Conservation (phyloP, 2,329 filamentous ascomycete genomes). For the Epichloe gansuensis region DNA sequence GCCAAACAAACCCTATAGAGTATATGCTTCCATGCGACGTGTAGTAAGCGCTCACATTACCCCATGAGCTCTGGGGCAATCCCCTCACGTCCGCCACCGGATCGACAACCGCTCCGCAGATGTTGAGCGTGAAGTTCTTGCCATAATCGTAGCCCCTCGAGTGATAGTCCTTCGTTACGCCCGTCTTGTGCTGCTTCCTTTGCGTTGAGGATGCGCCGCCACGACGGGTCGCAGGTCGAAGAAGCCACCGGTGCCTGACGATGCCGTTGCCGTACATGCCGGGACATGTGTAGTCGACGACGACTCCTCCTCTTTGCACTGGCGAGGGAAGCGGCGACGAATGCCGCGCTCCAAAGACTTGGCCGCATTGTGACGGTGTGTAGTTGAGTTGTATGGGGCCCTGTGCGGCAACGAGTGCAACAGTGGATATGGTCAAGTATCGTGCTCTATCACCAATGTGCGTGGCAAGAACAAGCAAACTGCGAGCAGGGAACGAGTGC, state of each 20-base stretch:
- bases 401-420: too few relatives aligned
- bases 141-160: slow-evolving; percentile 66
- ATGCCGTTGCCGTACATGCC: slow-evolving; percentile 44
- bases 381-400: background rate
- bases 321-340: slow-evolving; percentile 23
- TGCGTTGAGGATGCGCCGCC: slow-evolving; percentile 33
- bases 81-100: slow-evolving; percentile 50
- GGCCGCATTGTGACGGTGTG: slow-evolving; percentile 15
- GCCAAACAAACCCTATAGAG: slow-evolving; percentile 54
- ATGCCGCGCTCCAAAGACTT: slow-evolving; percentile 17
- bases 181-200: slow-evolving; percentile 32
- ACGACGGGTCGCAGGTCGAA: slow-evolving; percentile 46
- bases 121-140: slow-evolving; percentile 73
- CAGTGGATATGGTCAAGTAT: too few relatives aligned
- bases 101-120: slow-evolving; percentile 66
- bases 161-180: slow-evolving; percentile 40
- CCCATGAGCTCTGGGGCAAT: slow-evolving; percentile 48
- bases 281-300: slow-evolving; percentile 32
- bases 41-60: slow-evolving; percentile 72
- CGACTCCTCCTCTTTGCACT: slow-evolving; percentile 23
- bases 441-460: too few relatives aligned
- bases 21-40: slow-evolving; percentile 51
- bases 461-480: too few relatives aligned
- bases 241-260: slow-evolving; percentile 43
- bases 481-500: too few relatives aligned